Evolutionary conservation across 768 basidiomycete species (phyloP).

Genomic region (Megacollybia marginata): DNA sequence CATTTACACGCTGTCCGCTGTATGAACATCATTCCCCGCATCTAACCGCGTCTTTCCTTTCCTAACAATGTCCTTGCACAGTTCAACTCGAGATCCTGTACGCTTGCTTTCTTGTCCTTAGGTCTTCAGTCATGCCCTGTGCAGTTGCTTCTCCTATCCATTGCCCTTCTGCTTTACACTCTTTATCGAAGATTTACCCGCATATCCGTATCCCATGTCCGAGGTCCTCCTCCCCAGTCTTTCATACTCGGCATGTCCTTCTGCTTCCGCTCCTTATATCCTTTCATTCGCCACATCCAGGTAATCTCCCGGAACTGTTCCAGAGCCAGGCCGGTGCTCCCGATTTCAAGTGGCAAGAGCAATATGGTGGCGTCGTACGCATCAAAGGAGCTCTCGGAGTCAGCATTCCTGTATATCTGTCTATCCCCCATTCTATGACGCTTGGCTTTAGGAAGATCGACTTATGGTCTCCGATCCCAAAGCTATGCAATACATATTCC

Average conservation of each 20-base stretch:
- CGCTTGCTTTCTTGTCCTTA: too few relatives aligned
- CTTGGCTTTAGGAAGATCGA: constrained; percentile 35
- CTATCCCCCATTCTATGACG: constrained; percentile 1
- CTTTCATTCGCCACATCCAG: constrained; percentile 16
- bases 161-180: constrained; percentile 15
- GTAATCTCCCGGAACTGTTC: constrained; percentile 41
- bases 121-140: neutral
- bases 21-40: too few relatives aligned
- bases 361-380: constrained; percentile 43
- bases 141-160: constrained; percentile 5
- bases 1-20: too few relatives aligned
- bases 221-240: constrained; percentile 41
- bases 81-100: too few relatives aligned
- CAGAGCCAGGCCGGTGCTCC: constrained; percentile 40
- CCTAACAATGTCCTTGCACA: too few relatives aligned
- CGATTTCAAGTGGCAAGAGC: constrained; percentile 45
- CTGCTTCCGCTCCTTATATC: neutral
- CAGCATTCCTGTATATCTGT: constrained; percentile 1
- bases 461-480: constrained; percentile 50
- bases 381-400: constrained; percentile 46
- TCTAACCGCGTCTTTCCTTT: too few relatives aligned
- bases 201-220: constrained; percentile 36
- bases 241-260: constrained; percentile 34
- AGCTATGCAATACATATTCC: constrained; percentile 50
- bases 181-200: constrained; percentile 28